Conservation (phyloP, 495 filamentous ascomycete genomes). For the Podospora sp. region DNA sequence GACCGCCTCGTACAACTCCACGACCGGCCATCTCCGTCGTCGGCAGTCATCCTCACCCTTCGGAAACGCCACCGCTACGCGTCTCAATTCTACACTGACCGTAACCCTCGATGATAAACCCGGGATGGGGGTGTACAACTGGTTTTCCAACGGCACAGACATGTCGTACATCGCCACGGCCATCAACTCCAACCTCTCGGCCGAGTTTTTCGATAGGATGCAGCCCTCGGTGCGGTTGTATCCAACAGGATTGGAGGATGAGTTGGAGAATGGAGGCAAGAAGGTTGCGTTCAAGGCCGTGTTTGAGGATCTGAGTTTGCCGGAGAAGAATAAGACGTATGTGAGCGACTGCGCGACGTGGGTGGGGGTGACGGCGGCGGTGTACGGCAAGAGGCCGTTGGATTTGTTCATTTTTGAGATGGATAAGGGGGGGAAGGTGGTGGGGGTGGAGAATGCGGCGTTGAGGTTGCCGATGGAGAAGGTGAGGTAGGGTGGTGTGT, state of each 20-base stretch:
- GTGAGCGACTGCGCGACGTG: constrained; percentile 44
- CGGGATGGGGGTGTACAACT: constrained; percentile 48
- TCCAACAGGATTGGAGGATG: constrained; percentile 43
- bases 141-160: constrained; percentile 55
- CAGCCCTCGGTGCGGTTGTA: constrained; percentile 41
- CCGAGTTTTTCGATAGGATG: constrained; percentile 32
- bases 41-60: background rate
- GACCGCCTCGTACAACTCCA: constrained; percentile 2
- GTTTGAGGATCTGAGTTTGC: constrained; percentile 40
- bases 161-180: constrained; percentile 40
- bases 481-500: constrained; percentile 27
- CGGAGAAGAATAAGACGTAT: constrained; percentile 30
- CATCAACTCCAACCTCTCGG: constrained; percentile 32
- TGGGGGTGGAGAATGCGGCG: constrained; percentile 42
- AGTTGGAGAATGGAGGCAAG: constrained; percentile 34
- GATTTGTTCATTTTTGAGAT: constrained; percentile 51
- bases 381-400: constrained; percentile 41
- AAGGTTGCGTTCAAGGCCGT: constrained; percentile 51
- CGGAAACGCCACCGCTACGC: constrained; percentile 9
- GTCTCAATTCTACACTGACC: constrained; percentile 45
- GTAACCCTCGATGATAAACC: constrained; percentile 41
- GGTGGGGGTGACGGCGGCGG: constrained; percentile 39
- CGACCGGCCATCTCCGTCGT: background rate
- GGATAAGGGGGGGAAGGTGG: constrained; percentile 37
- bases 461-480: constrained; percentile 41